Conservation (phyloP, 164 flowering plant species). For the Berberis thunbergii region DNA sequence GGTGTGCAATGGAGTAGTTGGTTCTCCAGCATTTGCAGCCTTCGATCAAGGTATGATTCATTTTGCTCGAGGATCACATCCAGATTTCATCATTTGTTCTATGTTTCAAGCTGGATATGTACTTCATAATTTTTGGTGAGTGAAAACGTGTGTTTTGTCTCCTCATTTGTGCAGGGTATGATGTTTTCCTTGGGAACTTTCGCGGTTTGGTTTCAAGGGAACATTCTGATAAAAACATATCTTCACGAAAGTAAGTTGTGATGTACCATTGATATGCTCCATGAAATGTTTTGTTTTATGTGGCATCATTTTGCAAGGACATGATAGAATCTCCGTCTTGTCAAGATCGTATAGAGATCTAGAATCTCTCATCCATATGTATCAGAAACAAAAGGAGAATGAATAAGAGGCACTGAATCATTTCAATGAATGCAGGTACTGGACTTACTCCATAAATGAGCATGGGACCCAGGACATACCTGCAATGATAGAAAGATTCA, state of each 20-base stretch:
- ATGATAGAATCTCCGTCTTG: too few relatives aligned
- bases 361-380: too few relatives aligned
- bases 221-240: constrained; percentile 72
- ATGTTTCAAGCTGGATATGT: not conserved
- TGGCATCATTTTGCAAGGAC: too few relatives aligned
- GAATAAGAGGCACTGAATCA: not conserved
- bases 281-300: not conserved
- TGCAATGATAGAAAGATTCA: constrained; percentile 88
- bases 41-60: constrained; percentile 74
- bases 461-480: constrained; percentile 89
- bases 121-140: not conserved
- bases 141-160: not conserved
- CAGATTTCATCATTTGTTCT: not conserved
- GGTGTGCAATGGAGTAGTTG: constrained; percentile 98
- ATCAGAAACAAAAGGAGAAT: not conserved
- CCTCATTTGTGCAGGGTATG: constrained; percentile 54
- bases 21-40: constrained; percentile 99
- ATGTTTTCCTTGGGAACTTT: constrained; percentile 94
- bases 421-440: constrained; percentile 52
- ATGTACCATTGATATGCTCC: not conserved
- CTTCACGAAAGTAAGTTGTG: constrained; percentile 72
- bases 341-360: too few relatives aligned
- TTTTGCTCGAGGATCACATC: not conserved
- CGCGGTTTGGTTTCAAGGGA: constrained; percentile 97
- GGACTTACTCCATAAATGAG: constrained; percentile 91